Conservation (phyloP, 257 asterid genomes). For the Ilex aquifolium region DNA sequence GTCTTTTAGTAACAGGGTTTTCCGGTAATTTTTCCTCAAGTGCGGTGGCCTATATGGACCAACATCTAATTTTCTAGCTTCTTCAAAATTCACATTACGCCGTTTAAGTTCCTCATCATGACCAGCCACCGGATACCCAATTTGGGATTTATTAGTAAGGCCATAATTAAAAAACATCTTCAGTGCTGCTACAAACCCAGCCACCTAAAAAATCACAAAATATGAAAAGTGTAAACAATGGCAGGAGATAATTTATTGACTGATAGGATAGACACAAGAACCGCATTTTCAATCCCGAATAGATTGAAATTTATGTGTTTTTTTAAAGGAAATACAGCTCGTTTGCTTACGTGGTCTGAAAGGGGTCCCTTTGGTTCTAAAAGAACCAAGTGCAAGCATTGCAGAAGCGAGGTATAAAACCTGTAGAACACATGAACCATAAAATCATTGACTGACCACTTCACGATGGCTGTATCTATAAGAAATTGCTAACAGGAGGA, state of each 20-base stretch:
- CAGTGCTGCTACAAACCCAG: conserved; percentile 73
- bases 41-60: conserved; percentile 85
- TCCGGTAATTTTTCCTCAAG: conserved; percentile 53
- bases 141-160: conserved; percentile 41
- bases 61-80: conserved; percentile 36
- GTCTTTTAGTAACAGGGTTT: conserved; percentile 28
- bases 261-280: neutral
- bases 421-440: conserved; percentile 40
- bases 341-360: conserved; percentile 67
- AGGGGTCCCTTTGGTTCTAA: conserved; percentile 62
- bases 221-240: conserved; percentile 6
- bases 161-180: conserved; percentile 75
- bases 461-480: conserved; percentile 14
- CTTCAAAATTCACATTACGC: conserved; percentile 29
- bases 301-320: too few species aligned
- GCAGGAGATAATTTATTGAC: neutral
- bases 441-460: conserved; percentile 21
- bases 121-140: conserved; percentile 31
- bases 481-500: conserved; percentile 7
- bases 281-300: too few species aligned
- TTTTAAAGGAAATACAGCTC: too few species aligned
- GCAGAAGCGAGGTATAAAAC: conserved; percentile 74
- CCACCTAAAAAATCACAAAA: conserved; percentile 38
- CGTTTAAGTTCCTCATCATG: conserved; percentile 26
- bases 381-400: conserved; percentile 80